Conservation (phyloP, 1,284 basidiomycete genomes). For the Chondrostereum purpureum region DNA sequence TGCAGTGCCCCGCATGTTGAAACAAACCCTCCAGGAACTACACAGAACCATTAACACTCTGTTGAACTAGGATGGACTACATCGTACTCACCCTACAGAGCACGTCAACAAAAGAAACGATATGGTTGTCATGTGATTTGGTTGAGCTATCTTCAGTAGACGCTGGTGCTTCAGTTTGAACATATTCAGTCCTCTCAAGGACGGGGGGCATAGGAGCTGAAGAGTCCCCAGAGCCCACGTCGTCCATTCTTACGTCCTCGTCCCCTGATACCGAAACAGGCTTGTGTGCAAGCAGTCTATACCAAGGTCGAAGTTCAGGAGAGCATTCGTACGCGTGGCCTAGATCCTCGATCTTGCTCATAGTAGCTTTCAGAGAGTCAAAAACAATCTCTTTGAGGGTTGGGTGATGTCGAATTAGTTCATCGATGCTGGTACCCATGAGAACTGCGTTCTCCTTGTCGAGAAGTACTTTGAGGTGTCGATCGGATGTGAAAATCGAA, state of each 20-base stretch:
- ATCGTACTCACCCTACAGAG: constrained; percentile 58
- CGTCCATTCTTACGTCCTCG: constrained; percentile 49
- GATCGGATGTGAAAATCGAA: constrained; percentile 79
- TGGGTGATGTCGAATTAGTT: constrained; percentile 95
- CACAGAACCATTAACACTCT: no score
- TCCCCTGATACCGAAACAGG: constrained; percentile 22
- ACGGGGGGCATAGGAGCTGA: constrained; percentile 8
- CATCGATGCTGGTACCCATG: constrained; percentile 88
- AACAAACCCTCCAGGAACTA: constrained; percentile 93
- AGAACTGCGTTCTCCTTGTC: constrained; percentile 92
- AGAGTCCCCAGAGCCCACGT: constrained; percentile 24
- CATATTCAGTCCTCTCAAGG: constrained; percentile 17
- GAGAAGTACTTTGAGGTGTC: constrained; percentile 79
- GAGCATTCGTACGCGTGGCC: constrained; percentile 57
- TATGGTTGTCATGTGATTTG: constrained; percentile 62
- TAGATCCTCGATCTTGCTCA: constrained; percentile 69
- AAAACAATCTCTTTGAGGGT: constrained; percentile 77
- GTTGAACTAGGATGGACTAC: no score
- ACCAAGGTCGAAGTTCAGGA: constrained; percentile 59
- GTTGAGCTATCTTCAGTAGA: constrained; percentile 30
- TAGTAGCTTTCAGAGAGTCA: constrained; percentile 61
- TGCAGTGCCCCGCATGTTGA: constrained; percentile 84
- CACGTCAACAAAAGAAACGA: constrained; percentile 74
- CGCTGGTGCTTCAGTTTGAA: constrained; percentile 23
- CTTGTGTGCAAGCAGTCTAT: constrained; percentile 41